Evolutionary conservation across 2,329 filamentous ascomycete species (phyloP), one percentile per base, ranked within the genome.

Genomic region (Colletotrichum graminicola): DNA sequence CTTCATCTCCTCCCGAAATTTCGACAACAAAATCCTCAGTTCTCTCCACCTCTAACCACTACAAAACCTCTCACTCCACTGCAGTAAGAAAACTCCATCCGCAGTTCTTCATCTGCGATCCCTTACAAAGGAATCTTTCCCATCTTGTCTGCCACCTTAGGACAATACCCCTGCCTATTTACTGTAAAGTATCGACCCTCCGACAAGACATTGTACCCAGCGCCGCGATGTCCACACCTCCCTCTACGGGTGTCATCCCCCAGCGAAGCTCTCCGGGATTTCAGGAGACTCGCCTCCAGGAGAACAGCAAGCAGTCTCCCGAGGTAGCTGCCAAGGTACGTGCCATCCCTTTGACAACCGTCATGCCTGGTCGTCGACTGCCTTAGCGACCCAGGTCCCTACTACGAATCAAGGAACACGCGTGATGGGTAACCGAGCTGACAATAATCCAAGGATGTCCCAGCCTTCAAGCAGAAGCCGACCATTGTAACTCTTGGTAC

Each of bases 401-500:
- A 8, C 32, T 7, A 18, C 34, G 6, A 34, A 11, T 47, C 23
- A 11, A 41, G 21, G 8, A 51, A 36, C 8, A 12, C 16, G 8
- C 34, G 18, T 26, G 21, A 41, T 14, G 41, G 6, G 36, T 5
- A 8, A 12, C 16, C 18, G 5, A 18, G 29, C 56, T 62, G 34
- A 71, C 49, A n/a, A 45, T 3, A 34, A 14, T 10, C 8, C 2
- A 43, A 67, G 71, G 63, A 49, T 16, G 21, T 36, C 26, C 57
- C 55, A 5, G 34, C 56, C 34, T 18, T 29, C 45, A 51, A 43
- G 14, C 61, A 61, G 26, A 86, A 86, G 77, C 86, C 85, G 75
- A 78, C 80, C n/a, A 79, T 86, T 39, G 79, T 82, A 47, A 82
- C 83, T 49, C 80, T 90, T 73, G 79, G 84, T 36, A 84, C 88